These are phyloP conservation scores for Penicillium cataractarum DNA, from an alignment of 495 filamentous ascomycete species.

Conservation along the genomic window DNA sequence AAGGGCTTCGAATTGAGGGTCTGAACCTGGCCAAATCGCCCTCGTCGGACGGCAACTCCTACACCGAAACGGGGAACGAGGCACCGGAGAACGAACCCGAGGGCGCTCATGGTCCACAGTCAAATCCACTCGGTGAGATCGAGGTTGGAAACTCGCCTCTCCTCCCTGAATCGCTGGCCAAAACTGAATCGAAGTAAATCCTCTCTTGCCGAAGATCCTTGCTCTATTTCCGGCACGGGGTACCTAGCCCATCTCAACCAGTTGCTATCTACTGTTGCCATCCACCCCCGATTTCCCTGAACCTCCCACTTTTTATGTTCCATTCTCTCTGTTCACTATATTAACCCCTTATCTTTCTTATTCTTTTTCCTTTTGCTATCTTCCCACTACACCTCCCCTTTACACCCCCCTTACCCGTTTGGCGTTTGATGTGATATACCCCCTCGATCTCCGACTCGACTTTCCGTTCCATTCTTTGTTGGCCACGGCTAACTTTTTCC, in stretches of 20 bases:
- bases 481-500: conserved; percentile 13
- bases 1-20: conserved; percentile 41
- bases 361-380: conserved; percentile 19
- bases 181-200: conserved; percentile 31
- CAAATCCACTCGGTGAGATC: conserved; percentile 34
- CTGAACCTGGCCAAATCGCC: conserved; percentile 34
- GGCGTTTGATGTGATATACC: conserved; percentile 56
- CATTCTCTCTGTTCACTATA: conserved; percentile 10
- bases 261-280: not conserved
- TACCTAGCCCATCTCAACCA: not conserved
- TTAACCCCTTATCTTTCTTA: conserved; percentile 13
- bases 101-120: conserved; percentile 7
- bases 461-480: conserved; percentile 30
- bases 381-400: conserved; percentile 18
- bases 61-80: conserved; percentile 23
- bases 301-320: not conserved
- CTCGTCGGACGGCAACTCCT: conserved; percentile 22
- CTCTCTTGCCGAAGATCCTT: not conserved
- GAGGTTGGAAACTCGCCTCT: conserved; percentile 32
- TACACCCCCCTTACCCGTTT: conserved; percentile 18
- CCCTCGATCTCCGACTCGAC: conserved; percentile 37
- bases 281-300: not conserved
- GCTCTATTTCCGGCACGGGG: not conserved
- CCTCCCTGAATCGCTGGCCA: conserved; percentile 32
- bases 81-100: conserved; percentile 16